A percentile compares a stretch with the other conserved stretches of the same genome.
Evolutionary conservation across 1,139 yeast genomes (phyloP).

Genomic region (Pichia sp.): DNA sequence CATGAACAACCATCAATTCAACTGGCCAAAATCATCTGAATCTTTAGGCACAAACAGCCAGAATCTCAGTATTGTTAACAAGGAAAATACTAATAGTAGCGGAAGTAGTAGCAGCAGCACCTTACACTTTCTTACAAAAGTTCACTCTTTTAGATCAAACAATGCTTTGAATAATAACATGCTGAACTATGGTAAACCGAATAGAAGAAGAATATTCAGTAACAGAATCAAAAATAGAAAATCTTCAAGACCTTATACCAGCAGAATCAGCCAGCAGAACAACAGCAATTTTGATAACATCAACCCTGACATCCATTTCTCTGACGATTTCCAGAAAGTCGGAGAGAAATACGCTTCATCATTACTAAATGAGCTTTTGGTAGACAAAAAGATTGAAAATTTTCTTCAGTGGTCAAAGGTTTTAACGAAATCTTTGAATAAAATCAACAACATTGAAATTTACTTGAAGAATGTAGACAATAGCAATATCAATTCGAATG

Average conservation of each 20-base stretch:
- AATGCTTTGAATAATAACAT: background rate
- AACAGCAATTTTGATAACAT: constrained; percentile 29
- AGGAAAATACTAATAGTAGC: background rate
- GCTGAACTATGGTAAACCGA: constrained; percentile 2
- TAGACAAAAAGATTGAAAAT: constrained; percentile 59
- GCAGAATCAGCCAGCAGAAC: constrained; percentile 10
- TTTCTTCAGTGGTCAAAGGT: constrained; percentile 53
- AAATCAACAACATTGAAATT: constrained; percentile 46
- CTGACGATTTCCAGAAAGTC: constrained; percentile 31
- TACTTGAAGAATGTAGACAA: constrained; percentile 38
- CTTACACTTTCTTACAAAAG: constrained; percentile 6
- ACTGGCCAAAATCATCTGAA: constrained; percentile 23
- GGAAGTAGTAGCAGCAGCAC: background rate
- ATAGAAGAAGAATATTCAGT: constrained; percentile 17
- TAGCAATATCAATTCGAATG: constrained; percentile 17
- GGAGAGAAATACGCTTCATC: constrained; percentile 40
- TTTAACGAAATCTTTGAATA: constrained; percentile 44
- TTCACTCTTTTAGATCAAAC: constrained; percentile 5
- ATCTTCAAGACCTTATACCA: constrained; percentile 8
- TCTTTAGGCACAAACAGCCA: constrained; percentile 1
- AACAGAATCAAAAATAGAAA: constrained; percentile 13
- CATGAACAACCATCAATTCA: constrained; percentile 27
- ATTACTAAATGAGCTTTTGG: constrained; percentile 60
- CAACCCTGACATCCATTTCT: constrained; percentile 27
- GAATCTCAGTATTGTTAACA: background rate